Base-by-base conservation (phyloP, 192 early-diverging fungal species). In the Coemansia sp. region DNA sequence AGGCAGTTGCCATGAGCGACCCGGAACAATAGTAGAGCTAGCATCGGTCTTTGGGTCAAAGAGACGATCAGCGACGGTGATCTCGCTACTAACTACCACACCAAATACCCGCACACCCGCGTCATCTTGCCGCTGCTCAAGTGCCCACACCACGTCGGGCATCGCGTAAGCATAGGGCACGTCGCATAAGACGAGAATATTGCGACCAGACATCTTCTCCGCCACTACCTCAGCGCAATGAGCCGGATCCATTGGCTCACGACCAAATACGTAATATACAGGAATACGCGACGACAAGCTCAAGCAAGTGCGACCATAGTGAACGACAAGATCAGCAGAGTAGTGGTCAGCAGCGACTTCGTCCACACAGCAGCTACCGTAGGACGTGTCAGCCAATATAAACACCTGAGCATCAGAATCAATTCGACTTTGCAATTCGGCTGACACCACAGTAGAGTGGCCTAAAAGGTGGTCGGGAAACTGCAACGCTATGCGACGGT, bases 281-380 rank as follows among this genome's bases (percentile, higher is more conserved):
- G 96, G 94, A 0, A 93, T 73, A 1, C 89, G 89, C 28, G 92
- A 88, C 17, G 94, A 89, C 87, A 91, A 87, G 68, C 89, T 91
- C 43, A 98, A 77, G 69, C 98, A 99, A 7, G 96, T 89, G 23
- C 90, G 90, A 3, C 98, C 98, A 85, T 93, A 99, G 77, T 99
- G 98, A 33, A 99, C 88, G 33, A 99, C 90, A n/a, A 93, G 70
- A 50, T 98, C 93, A 14, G 95, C 89, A 8, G 78, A 59, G 38
- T 89, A 90, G 69, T 99, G 98, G 76, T 95, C 87, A 7, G 96
- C 95, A 23, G 98, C 96, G 2, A 99, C 91, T 69, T 96, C 94
- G 74, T 99, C 98, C 1, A 97, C 94, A 75, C 98, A 99, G 76
- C 98, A 99, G 77, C 93, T 93, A 70, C 97, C 97, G 70, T 94